These are phyloP conservation scores for Parathielavia appendiculata DNA, from an alignment of 495 filamentous ascomycete species.

Conservation along the genomic window DNA sequence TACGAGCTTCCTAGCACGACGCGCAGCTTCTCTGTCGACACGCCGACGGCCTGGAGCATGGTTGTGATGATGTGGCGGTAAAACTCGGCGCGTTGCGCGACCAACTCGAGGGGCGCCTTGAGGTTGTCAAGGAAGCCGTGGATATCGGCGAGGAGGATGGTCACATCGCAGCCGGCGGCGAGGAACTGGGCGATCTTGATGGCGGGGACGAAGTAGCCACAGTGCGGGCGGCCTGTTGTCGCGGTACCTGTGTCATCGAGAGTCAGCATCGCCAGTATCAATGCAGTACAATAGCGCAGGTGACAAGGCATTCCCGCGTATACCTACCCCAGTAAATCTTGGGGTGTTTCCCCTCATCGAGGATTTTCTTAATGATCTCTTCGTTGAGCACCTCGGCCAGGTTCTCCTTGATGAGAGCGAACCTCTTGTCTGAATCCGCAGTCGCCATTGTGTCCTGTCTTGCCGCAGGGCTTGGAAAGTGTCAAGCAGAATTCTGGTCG, in stretches of 20 bases:
- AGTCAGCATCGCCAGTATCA: neutral
- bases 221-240: slow-evolving; percentile 51
- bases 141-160: slow-evolving; percentile 75
- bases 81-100: slow-evolving; percentile 68
- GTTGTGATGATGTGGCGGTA: slow-evolving; percentile 63
- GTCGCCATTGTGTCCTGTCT: slow-evolving; percentile 13
- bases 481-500: neutral
- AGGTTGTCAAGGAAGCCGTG: slow-evolving; percentile 78
- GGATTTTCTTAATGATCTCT: slow-evolving; percentile 73
- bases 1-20: slow-evolving; percentile 84
- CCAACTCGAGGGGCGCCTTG: slow-evolving; percentile 84
- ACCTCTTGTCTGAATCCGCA: slow-evolving; percentile 8
- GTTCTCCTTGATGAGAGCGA: slow-evolving; percentile 69
- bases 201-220: slow-evolving; percentile 73
- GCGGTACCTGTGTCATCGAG: slow-evolving; percentile 53
- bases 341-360: slow-evolving; percentile 66
- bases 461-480: neutral
- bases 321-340: slow-evolving; percentile 77
- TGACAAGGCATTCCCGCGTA: neutral
- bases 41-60: slow-evolving; percentile 63
- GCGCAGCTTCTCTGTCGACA: slow-evolving; percentile 68
- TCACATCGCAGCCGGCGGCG: slow-evolving; percentile 74
- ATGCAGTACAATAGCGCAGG: neutral
- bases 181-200: slow-evolving; percentile 90
- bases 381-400: slow-evolving; percentile 79